Evolutionary conservation across 495 filamentous ascomycete genomes (phyloP).

Genomic region (Cladorrhinum samala): DNA sequence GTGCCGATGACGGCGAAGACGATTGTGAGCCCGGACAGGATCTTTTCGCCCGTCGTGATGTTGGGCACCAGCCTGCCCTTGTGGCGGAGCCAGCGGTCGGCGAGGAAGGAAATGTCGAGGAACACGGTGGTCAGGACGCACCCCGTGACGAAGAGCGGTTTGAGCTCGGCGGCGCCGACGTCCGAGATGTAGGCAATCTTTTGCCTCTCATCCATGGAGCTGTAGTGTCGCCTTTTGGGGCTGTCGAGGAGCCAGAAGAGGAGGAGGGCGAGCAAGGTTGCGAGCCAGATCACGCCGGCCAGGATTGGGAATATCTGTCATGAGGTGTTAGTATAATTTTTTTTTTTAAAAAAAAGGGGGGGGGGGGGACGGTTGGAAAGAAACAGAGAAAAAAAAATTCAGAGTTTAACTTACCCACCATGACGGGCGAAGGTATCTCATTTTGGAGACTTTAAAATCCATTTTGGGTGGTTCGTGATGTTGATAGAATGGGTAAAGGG

Average conservation of each 20-base stretch:
- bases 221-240: constrained; percentile 52
- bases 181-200: constrained; percentile 84
- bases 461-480: no score
- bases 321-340: no score
- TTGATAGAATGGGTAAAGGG: background rate
- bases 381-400: no score
- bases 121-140: constrained; percentile 73
- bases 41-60: constrained; percentile 59
- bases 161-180: constrained; percentile 59
- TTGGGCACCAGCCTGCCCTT: constrained; percentile 65
- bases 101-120: constrained; percentile 72
- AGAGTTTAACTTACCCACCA: constrained; percentile 53
- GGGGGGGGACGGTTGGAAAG: background rate
- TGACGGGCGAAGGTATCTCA: constrained; percentile 39
- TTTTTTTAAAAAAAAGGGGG: no score
- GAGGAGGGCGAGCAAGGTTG: constrained; percentile 47
- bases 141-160: constrained; percentile 84
- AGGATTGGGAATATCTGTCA: constrained; percentile 77
- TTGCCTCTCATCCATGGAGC: constrained; percentile 58
- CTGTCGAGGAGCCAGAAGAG: constrained; percentile 64
- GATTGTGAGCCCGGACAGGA: constrained; percentile 62
- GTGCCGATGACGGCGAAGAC: constrained; percentile 71
- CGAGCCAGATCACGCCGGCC: constrained; percentile 74
- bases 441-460: no score
- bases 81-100: constrained; percentile 80